Percentiles rank a stretch among this genome's conserved stretches.
Conservation (phyloP, 306 rosid species). For the Pueraria montana region DNA sequence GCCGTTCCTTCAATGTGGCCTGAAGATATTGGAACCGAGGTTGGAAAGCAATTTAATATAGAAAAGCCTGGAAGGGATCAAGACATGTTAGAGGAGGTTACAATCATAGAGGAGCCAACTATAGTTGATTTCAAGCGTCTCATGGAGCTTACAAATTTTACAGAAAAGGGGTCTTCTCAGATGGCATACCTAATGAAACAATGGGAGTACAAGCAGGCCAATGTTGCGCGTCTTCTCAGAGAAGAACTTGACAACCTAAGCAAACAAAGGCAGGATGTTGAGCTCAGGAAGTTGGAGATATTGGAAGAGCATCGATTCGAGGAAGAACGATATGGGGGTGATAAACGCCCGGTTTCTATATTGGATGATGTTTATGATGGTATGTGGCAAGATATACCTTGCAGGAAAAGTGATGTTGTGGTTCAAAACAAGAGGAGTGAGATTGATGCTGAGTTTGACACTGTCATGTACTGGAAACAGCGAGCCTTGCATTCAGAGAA, state of each 20-base stretch:
- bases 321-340: slow-evolving; percentile 71
- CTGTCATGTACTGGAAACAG: slow-evolving; percentile 79
- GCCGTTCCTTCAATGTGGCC: slow-evolving; percentile 93
- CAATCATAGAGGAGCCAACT: slow-evolving; percentile 73
- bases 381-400: slow-evolving; percentile 72
- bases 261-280: slow-evolving; percentile 79
- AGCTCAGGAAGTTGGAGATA: slow-evolving; percentile 84
- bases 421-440: slow-evolving; percentile 71
- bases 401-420: slow-evolving; percentile 65
- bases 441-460: slow-evolving; percentile 79
- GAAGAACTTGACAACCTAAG: slow-evolving; percentile 84
- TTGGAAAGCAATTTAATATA: slow-evolving; percentile 81
- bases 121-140: slow-evolving; percentile 86
- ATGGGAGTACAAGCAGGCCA: slow-evolving; percentile 90
- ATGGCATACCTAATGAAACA: slow-evolving; percentile 75
- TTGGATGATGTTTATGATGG: slow-evolving; percentile 83
- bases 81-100: slow-evolving; percentile 88
- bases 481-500: slow-evolving; percentile 68
- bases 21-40: slow-evolving; percentile 78
- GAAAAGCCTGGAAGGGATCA: slow-evolving; percentile 82
- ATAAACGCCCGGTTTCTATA: slow-evolving; percentile 81
- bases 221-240: slow-evolving; percentile 75
- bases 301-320: slow-evolving; percentile 84
- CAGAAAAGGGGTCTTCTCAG: slow-evolving; percentile 86
- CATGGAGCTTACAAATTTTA: slow-evolving; percentile 73